Percentiles rank a stretch among this genome's conserved stretches.
Conservation (phyloP, 2,329 filamentous ascomycete species). For the Fusarium sp. region DNA sequence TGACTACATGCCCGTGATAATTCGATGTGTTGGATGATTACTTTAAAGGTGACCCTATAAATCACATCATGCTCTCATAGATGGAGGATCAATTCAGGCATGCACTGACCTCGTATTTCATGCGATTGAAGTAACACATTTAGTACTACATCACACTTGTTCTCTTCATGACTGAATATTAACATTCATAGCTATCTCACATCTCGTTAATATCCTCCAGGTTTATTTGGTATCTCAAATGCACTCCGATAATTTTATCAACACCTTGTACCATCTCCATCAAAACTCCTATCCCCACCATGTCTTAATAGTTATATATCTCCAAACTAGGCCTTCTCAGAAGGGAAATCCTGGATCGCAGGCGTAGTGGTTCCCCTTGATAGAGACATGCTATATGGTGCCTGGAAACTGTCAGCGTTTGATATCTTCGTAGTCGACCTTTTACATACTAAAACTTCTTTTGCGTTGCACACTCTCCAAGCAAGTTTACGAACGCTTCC, state of each 20-base stretch:
- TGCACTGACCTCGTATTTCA: background rate
- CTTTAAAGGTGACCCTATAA: background rate
- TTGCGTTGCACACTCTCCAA: slow-evolving; percentile 95
- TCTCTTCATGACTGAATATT: no score
- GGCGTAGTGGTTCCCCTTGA: slow-evolving; percentile 73
- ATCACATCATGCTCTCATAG: background rate
- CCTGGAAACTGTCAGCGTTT: slow-evolving; percentile 55
- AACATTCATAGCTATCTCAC: background rate
- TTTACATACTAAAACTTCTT: slow-evolving; percentile 85
- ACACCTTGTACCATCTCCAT: background rate
- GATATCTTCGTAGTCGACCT: background rate
- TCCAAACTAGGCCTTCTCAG: slow-evolving; percentile 37
- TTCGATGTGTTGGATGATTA: background rate
- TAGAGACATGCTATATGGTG: slow-evolving; percentile 77
- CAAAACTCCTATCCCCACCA: background rate
- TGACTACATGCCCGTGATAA: background rate
- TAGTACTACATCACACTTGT: background rate
- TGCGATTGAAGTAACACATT: background rate
- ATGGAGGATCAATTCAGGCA: background rate
- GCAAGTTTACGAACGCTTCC: slow-evolving; percentile 90
- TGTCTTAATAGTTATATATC: background rate
- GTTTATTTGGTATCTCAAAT: slow-evolving; percentile 31
- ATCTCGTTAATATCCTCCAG: background rate
- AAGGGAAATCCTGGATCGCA: slow-evolving; percentile 54
- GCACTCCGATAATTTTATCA: background rate